phyloP scores from a whole-genome alignment of 306 rosid genomes.

The Lathyrus oleraceus region DNA sequence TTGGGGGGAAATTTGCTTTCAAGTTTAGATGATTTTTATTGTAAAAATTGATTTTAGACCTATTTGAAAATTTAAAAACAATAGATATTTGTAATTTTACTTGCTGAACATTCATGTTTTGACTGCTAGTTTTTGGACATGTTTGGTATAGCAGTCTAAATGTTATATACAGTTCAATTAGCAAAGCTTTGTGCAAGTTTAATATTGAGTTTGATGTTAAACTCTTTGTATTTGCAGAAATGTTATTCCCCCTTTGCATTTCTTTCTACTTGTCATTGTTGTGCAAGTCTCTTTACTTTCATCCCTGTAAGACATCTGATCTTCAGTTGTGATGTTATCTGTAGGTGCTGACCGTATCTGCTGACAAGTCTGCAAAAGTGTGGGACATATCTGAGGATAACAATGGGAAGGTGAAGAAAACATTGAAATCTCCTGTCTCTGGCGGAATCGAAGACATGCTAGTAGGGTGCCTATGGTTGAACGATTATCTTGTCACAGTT shows the following conservation, averaged over 20 bases:
- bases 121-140: conserved; percentile 13
- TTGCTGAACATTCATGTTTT: conserved; percentile 16
- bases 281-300: conserved; percentile 3
- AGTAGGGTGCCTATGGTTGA: conserved; percentile 91
- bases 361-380: conserved; percentile 88
- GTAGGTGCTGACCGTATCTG: conserved; percentile 91
- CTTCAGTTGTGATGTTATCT: conserved; percentile 29
- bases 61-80: conserved; percentile 22
- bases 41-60: conserved; percentile 8
- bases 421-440: conserved; percentile 68
- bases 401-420: conserved; percentile 70
- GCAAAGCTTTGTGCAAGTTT: not conserved
- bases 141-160: conserved; percentile 1
- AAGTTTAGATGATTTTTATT: not conserved
- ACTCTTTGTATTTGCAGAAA: conserved; percentile 14
- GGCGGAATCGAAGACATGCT: conserved; percentile 97
- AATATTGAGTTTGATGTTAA: conserved; percentile 8
- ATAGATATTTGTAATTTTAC: conserved; percentile 10
- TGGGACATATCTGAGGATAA: conserved; percentile 87
- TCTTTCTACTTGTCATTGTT: conserved; percentile 14
- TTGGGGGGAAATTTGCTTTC: not conserved
- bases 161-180: conserved; percentile 2
- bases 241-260: conserved; percentile 4
- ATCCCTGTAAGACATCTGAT: conserved; percentile 33
- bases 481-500: conserved; percentile 76